phyloP scores from a whole-genome alignment of 352 stramenopile genomes.

The Pythium sp. region DNA sequence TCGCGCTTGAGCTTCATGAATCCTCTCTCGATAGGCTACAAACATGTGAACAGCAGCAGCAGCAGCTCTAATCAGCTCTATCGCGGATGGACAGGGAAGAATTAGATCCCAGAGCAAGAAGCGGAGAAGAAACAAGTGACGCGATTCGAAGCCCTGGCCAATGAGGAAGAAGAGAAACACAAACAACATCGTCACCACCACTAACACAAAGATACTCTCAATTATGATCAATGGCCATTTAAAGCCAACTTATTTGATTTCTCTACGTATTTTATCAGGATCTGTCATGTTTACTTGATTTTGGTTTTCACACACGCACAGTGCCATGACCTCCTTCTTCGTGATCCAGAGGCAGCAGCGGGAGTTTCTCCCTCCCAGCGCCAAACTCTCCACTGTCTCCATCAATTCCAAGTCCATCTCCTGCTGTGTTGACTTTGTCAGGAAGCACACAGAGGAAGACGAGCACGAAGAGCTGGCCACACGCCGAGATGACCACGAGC shows the following conservation, averaged over 20 bases:
- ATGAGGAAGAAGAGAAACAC: neutral
- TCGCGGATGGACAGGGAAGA: neutral
- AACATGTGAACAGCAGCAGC: neutral
- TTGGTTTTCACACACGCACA: constrained; percentile 18
- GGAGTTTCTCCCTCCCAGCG: constrained; percentile 38
- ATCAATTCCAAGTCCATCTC: neutral
- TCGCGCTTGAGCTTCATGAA: constrained; percentile 11
- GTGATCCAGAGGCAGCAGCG: constrained; percentile 26
- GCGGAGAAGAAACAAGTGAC: neutral
- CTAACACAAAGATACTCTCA: neutral
- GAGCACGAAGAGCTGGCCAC: constrained; percentile 64
- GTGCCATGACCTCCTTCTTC: constrained; percentile 12
- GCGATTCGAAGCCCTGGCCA: neutral
- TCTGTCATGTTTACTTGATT: neutral
- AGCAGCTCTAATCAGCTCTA: neutral
- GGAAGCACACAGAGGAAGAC: constrained; percentile 68
- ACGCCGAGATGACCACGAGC: constrained; percentile 54
- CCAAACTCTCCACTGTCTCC: neutral
- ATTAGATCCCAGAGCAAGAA: neutral
- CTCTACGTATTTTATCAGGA: neutral
- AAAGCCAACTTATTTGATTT: neutral
- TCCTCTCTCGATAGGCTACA: neutral
- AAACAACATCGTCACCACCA: neutral
- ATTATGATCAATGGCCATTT: neutral
- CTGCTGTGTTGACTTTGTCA: constrained; percentile 45